Evolutionary conservation across 2,329 filamentous ascomycete species (phyloP).

Genomic region (Sordariomycetes sp.): DNA sequence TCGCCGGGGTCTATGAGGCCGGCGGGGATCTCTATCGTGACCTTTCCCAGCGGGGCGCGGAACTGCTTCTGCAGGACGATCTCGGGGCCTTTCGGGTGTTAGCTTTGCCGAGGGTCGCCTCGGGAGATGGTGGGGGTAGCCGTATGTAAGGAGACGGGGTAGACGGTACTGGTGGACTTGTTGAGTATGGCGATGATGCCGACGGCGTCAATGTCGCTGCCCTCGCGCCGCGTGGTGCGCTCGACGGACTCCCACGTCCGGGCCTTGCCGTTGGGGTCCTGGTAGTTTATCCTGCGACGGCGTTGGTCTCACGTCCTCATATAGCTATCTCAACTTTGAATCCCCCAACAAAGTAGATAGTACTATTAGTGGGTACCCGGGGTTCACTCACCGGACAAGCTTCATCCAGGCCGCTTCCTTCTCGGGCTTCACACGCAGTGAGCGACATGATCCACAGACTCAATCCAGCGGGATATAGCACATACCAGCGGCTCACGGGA

Average conservation of each 20-base stretch:
- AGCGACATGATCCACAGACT: neutral
- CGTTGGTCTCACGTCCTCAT: neutral
- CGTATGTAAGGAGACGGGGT: too few species aligned
- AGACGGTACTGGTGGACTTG: slow-evolving; percentile 28
- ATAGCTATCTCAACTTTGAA: neutral
- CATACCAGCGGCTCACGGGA: slow-evolving; percentile 8
- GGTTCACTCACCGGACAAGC: slow-evolving; percentile 39
- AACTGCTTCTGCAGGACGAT: slow-evolving; percentile 59
- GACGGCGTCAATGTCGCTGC: slow-evolving; percentile 57
- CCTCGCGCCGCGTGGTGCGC: slow-evolving; percentile 54
- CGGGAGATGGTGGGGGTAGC: neutral
- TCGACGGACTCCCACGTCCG: slow-evolving; percentile 65
- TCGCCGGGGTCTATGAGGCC: slow-evolving; percentile 54
- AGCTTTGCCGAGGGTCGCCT: neutral
- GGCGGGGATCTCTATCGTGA: slow-evolving; percentile 55
- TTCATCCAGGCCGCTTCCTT: slow-evolving; percentile 49
- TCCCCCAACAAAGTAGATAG: neutral
- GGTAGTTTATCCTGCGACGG: slow-evolving; percentile 46
- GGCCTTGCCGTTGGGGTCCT: slow-evolving; percentile 45
- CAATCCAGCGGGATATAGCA: too few species aligned
- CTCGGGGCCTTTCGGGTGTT: slow-evolving; percentile 24
- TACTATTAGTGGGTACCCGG: neutral
- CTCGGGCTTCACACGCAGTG: slow-evolving; percentile 23
- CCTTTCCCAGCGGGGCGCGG: slow-evolving; percentile 47
- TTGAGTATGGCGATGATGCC: slow-evolving; percentile 62